Evolutionary conservation across 768 basidiomycete genomes (phyloP), one percentile per base, ranked within the genome.

Genomic region (Trametes villosa): DNA sequence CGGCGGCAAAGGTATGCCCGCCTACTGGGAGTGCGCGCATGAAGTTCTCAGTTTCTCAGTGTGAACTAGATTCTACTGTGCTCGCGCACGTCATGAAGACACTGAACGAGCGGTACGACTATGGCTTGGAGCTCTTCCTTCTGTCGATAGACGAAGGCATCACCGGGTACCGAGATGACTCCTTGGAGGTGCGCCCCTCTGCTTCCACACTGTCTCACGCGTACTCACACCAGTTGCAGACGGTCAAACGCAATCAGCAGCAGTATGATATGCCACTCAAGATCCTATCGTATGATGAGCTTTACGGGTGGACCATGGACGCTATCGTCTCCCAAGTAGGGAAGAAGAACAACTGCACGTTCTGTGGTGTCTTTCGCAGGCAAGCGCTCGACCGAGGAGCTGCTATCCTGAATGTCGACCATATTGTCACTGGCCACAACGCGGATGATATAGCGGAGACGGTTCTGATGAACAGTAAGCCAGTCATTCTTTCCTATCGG

Each of bases 271-370:
- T 98, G 75, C 96, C 96, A 0, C 84, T 99, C 38, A 97, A 96
- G 78, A 98, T 99, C 57, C 81, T 98, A 26, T 93, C 92, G 1
- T 99, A 99, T 64, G 88, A 94, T 63, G 96, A 98, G 68, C 82
- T 98, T 6, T 99, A 98, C 67, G 97, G 97, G 18, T 98, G 97
- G 96, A 98, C 96, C 2, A 99, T 99, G 96, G 97, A 99, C 67
- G 83, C 86, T 17, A 92, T 99, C 57, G 96, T 99, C 46, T 82
- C 87, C n/a, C 88, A 96, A 73, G 86, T 98, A 26, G 97, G 97
- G 31, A 87, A 86, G 78, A 97, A 97, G 82, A 98, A 97, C 68
- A 99, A 98, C 69, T 99, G 97, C 75, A 99, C 97, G 0, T 99
- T 98, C 76, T 99, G 97, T 68, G 97, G 97, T 20, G 97, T 99